Evolutionary conservation across 2,329 filamentous ascomycete species (phyloP), one percentile per base, ranked within the genome.

Genomic region (Fusarium torulosum): DNA sequence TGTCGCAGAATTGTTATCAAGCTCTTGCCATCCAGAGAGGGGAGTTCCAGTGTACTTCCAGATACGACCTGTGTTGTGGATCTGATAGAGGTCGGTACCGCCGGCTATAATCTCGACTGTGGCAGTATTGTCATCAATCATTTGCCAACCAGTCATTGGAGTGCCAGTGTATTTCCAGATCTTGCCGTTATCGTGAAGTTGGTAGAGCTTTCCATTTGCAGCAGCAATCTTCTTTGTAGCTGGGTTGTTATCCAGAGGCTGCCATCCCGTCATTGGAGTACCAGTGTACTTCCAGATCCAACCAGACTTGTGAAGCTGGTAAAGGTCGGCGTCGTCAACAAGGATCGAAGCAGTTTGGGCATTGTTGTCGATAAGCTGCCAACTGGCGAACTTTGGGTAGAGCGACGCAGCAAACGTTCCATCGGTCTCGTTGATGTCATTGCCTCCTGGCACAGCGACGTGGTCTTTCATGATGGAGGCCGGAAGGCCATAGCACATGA

Each of bases 401-500:
- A 38, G 4, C 0, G 15, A n/a, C 1, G 21, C 45, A 1, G 31
- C 29, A 8, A 47, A 47, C 6, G 4, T 47, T 8, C 45, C 45
- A n/a, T 47, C 45, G 0, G 31, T 47, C 4, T 6, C 29, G n/a
- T 47, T 47, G 2, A 47, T 47, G n/a, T 47, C 45, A 1, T 7
- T 23, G 4, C 45, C 45, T 1, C 45, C 45, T 15, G 20, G 45
- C 0, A 47, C 45, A 13, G 45, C 45, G 4, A 47, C 17, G 6
- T 14, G 7, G 14, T 47, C 45, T 23, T 37, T 35, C 45, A 47
- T 47, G 15, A 47, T 47, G 0, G 3, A 3, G 4, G 29, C 45
- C 6, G 45, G 45, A 25, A 47, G 45, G 19, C 37, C 19, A n/a
- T 47, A 47, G 14, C 45, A 47, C 45, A 47, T 47, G 6, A 47